Evolutionary conservation across 495 filamentous ascomycete species (phyloP).

Genomic region (Bryoglossum gracile): DNA sequence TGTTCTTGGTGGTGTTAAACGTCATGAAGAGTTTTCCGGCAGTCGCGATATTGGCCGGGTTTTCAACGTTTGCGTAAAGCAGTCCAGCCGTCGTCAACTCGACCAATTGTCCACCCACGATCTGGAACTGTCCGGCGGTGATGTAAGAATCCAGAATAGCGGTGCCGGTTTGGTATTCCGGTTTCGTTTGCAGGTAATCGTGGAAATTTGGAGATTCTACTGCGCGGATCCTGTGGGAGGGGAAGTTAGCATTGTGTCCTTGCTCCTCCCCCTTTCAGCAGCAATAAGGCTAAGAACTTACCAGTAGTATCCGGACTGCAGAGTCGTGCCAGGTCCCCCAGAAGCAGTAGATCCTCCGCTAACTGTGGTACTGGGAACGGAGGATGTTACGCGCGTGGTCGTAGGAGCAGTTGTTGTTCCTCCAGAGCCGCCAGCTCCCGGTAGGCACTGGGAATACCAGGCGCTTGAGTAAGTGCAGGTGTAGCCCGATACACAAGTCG

Average conservation of each 20-base stretch:
- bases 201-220: constrained; percentile 54
- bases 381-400: constrained; percentile 1
- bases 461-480: constrained; percentile 12
- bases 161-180: constrained; percentile 37
- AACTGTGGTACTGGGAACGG: constrained; percentile 17
- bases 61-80: constrained; percentile 33
- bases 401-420: background rate
- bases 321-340: constrained; percentile 33
- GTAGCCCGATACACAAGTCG: constrained; percentile 22
- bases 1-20: constrained; percentile 44
- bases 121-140: constrained; percentile 54
- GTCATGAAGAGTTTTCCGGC: constrained; percentile 26
- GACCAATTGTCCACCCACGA: constrained; percentile 49
- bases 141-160: constrained; percentile 46
- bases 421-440: constrained; percentile 9
- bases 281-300: too few relatives aligned
- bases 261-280: too few relatives aligned
- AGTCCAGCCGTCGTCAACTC: constrained; percentile 33
- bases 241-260: too few relatives aligned
- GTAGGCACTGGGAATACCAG: constrained; percentile 34
- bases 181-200: constrained; percentile 54
- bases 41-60: constrained; percentile 18
- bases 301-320: constrained; percentile 50
- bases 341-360: constrained; percentile 10
- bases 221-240: too few relatives aligned